phyloP scores from a whole-genome alignment of 495 filamentous ascomycete species.

The Lindgomyces ingoldianus region DNA sequence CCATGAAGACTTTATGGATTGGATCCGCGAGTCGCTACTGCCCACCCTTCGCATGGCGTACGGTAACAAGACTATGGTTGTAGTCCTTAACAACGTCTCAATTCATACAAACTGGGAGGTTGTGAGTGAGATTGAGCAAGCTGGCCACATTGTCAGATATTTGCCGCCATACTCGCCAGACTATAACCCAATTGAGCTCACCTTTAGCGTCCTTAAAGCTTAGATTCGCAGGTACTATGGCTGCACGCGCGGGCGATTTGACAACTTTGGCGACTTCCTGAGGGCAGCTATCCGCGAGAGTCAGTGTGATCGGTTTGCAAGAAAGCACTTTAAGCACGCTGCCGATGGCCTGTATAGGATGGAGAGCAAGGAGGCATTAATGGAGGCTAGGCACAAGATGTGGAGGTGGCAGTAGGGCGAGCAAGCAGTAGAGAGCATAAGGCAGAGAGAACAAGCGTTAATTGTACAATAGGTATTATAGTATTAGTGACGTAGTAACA shows the following conservation, averaged over 20 bases:
- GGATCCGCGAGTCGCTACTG: not conserved
- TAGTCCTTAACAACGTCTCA: slow-evolving; percentile 10
- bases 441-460: too few species aligned
- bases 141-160: not conserved
- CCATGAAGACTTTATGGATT: slow-evolving; percentile 10
- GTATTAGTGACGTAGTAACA: not conserved
- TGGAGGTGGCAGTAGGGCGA: not conserved
- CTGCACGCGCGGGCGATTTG: not conserved
- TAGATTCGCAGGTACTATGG: slow-evolving; percentile 2
- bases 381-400: not conserved
- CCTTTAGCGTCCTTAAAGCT: slow-evolving; percentile 16
- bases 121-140: not conserved
- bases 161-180: slow-evolving; percentile 30
- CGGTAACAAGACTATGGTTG: not conserved
- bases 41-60: slow-evolving; percentile 2
- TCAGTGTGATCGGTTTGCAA: slow-evolving; percentile 1
- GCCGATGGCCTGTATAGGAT: not conserved
- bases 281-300: not conserved
- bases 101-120: slow-evolving; percentile 11
- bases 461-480: not conserved
- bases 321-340: slow-evolving; percentile 1
- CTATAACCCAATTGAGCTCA: slow-evolving; percentile 44
- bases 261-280: slow-evolving; percentile 6
- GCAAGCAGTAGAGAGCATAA: too few species aligned
- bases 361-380: not conserved